Evolutionary conservation across 345 rosid genomes (phyloP).

Genomic region (Camelina sativa): DNA sequence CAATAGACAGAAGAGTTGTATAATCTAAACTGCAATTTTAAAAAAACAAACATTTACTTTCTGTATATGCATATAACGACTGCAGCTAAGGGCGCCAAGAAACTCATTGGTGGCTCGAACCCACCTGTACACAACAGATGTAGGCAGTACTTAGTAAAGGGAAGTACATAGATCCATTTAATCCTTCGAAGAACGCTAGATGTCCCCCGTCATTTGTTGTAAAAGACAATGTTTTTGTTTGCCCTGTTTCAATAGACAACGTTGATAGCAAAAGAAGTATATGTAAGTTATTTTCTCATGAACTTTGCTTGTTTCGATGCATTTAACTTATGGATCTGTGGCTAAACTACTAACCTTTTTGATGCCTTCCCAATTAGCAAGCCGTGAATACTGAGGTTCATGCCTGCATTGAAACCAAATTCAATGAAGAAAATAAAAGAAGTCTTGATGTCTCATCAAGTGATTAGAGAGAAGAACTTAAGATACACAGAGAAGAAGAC

Average conservation of each 20-base stretch:
- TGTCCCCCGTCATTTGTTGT: constrained; percentile 85
- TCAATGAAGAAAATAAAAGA: constrained; percentile 14
- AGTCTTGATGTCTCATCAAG: not conserved
- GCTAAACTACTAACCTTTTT: constrained; percentile 59
- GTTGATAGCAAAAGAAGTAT: constrained; percentile 24
- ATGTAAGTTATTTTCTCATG: not conserved
- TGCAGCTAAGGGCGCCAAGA: constrained; percentile 63
- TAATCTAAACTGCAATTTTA: not conserved
- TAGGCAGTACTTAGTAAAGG: too few species aligned
- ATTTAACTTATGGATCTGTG: not conserved
- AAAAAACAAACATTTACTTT: constrained; percentile 48
- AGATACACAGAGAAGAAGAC: constrained; percentile 14
- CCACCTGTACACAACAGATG: constrained; percentile 66
- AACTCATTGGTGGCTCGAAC: constrained; percentile 79
- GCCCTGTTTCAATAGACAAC: constrained; percentile 53
- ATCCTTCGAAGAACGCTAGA: constrained; percentile 88
- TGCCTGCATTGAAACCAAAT: constrained; percentile 60
- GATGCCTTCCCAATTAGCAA: constrained; percentile 97
- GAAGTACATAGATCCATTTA: constrained; percentile 61
- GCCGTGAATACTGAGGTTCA: constrained; percentile 81
- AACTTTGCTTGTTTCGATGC: constrained; percentile 18
- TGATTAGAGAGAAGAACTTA: not conserved
- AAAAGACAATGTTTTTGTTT: constrained; percentile 76
- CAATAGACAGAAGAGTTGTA: not conserved
- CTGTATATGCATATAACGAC: constrained; percentile 68